Evolutionary conservation across 2,329 filamentous ascomycete species (phyloP).

Genomic region (Aspergillus pseudonomiae): DNA sequence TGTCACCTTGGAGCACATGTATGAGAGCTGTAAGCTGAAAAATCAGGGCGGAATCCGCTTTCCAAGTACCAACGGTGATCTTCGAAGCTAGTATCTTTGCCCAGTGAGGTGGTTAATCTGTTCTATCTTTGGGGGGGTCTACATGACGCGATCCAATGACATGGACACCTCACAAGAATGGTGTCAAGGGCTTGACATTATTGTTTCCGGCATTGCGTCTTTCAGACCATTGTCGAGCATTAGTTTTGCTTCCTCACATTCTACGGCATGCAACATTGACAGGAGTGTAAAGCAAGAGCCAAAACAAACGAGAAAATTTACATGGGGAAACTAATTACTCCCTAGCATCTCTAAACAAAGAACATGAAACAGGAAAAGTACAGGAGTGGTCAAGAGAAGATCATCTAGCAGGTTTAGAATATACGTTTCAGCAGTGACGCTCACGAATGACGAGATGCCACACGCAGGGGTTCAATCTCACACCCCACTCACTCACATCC

Average conservation of each 20-base stretch:
- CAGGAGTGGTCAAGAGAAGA: slow-evolving; percentile 25
- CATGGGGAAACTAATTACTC: slow-evolving; percentile 40
- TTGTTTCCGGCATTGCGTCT: too few relatives aligned
- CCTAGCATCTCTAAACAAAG: slow-evolving; percentile 38
- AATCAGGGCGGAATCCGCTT: background rate
- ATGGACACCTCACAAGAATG: background rate
- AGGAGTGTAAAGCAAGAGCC: background rate
- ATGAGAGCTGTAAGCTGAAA: background rate
- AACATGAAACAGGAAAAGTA: slow-evolving; percentile 25
- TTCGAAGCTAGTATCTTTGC: background rate
- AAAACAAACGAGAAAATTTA: slow-evolving; percentile 20
- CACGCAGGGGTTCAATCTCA: slow-evolving; percentile 7
- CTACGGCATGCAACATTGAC: background rate
- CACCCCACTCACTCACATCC: slow-evolving; percentile 2
- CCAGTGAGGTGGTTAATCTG: background rate
- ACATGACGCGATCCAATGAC: too few relatives aligned
- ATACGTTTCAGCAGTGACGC: background rate
- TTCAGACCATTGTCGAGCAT: too few relatives aligned
- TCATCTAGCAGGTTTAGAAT: slow-evolving; percentile 6
- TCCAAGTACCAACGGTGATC: background rate
- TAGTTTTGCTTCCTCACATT: too few relatives aligned
- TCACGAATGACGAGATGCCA: background rate
- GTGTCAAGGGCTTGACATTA: background rate
- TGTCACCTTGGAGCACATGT: background rate
- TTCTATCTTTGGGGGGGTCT: background rate